These are phyloP conservation scores for Naganishia cerealis DNA, from an alignment of 1,284 basidiomycete species.

Conservation along the genomic window DNA sequence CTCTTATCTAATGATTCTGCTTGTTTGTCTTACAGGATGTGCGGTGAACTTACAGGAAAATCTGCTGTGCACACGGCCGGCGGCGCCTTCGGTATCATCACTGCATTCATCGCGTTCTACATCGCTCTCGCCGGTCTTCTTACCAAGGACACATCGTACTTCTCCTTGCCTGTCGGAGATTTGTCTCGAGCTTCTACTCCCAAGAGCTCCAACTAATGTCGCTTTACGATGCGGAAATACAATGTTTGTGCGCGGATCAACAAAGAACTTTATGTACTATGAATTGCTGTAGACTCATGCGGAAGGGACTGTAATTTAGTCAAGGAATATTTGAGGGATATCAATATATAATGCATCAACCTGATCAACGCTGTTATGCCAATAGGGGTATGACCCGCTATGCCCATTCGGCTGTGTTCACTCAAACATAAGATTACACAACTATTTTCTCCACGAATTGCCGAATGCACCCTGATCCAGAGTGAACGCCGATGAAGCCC, in stretches of 20 bases:
- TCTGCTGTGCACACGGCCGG: conserved; percentile 61
- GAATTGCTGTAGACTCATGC: background rate
- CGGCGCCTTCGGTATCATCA: conserved; percentile 65
- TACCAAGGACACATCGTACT: conserved; percentile 56
- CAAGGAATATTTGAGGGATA: background rate
- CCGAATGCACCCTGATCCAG: conserved; percentile 22
- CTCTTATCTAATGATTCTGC: conserved; percentile 35
- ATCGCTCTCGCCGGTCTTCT: conserved; percentile 58
- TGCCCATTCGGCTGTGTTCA: background rate
- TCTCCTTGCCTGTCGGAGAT: conserved; percentile 56
- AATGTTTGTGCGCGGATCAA: too few relatives aligned
- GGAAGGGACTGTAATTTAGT: background rate
- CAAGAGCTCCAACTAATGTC: conserved; percentile 18
- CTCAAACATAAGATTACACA: too few relatives aligned
- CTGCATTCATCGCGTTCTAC: conserved; percentile 49
- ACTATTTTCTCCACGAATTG: conserved; percentile 14
- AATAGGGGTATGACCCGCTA: background rate
- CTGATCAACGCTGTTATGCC: background rate
- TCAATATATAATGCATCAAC: conserved; percentile 13
- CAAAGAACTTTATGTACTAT: background rate
- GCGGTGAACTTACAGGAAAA: conserved; percentile 46
- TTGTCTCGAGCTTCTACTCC: conserved; percentile 40
- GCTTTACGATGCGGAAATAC: background rate
- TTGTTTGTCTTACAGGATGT: conserved; percentile 38
- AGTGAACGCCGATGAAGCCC: conserved; percentile 16